phyloP scores from a whole-genome alignment of 257 asterid genomes.

The Thymus mandschuricus region DNA sequence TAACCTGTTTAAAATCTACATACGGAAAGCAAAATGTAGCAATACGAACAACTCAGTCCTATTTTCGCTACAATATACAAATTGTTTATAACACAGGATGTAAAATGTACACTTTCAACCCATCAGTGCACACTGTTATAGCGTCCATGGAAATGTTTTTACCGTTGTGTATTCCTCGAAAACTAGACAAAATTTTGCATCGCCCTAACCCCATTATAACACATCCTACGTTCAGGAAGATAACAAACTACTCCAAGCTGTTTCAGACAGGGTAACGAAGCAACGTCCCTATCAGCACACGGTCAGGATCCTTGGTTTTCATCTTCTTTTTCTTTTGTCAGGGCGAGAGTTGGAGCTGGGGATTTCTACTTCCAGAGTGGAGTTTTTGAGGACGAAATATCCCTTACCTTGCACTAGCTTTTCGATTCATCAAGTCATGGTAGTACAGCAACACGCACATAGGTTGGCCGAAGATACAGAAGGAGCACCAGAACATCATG shows the following conservation, averaged over 20 bases:
- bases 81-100: not conserved
- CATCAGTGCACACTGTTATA: not conserved
- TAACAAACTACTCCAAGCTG: not conserved
- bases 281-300: constrained; percentile 1
- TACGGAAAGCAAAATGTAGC: not conserved
- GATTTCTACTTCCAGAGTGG: not conserved
- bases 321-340: not conserved
- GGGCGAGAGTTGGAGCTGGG: not conserved
- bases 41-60: not conserved
- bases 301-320: not conserved
- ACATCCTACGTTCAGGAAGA: not conserved
- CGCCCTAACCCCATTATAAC: constrained; percentile 12
- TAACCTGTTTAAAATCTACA: too few relatives aligned
- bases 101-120: constrained; percentile 26
- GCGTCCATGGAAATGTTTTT: not conserved
- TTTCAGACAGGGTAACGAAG: not conserved
- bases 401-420: constrained; percentile 52
- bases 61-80: constrained; percentile 8
- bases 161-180: not conserved
- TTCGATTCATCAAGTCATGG: constrained; percentile 91
- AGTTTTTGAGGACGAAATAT: not conserved
- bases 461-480: constrained; percentile 94
- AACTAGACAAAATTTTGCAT: constrained; percentile 24
- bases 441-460: constrained; percentile 88
- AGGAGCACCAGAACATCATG: constrained; percentile 90